Conservation (phyloP, 345 rosid genomes). For the Heritiera fomes region DNA sequence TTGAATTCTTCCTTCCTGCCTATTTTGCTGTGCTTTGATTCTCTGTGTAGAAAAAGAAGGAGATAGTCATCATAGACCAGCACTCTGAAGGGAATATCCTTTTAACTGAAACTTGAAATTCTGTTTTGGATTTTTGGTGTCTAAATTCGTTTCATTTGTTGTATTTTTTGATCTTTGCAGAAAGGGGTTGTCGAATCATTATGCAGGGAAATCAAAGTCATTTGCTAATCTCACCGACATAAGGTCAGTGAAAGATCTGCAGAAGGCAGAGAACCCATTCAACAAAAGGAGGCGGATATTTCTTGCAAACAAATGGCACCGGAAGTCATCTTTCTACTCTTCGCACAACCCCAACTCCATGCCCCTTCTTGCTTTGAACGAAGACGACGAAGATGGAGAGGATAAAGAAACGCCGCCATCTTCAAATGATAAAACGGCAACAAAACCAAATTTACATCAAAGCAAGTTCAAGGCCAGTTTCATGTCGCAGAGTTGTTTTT, state of each 20-base stretch:
- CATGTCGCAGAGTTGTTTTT: constrained; percentile 64
- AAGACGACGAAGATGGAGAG: constrained; percentile 37
- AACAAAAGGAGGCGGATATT: constrained; percentile 72
- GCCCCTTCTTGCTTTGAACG: constrained; percentile 65
- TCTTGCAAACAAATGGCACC: constrained; percentile 49
- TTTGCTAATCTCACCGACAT: constrained; percentile 64
- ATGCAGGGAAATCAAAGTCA: constrained; percentile 77
- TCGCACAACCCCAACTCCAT: constrained; percentile 64
- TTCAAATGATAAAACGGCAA: constrained; percentile 7
- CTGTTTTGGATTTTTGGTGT: not conserved
- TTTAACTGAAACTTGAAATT: not conserved
- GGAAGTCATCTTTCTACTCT: constrained; percentile 47
- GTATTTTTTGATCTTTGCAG: constrained; percentile 25
- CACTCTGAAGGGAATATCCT: not conserved
- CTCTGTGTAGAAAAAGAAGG: not conserved
- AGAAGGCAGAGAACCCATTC: constrained; percentile 70
- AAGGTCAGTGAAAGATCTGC: constrained; percentile 50
- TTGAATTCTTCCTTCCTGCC: too few species aligned
- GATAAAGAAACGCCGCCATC: constrained; percentile 19
- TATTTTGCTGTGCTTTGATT: not conserved
- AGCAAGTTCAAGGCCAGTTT: constrained; percentile 33
- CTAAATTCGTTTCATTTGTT: not conserved
- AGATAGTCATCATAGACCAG: too few species aligned
- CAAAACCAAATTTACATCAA: constrained; percentile 7
- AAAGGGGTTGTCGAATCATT: constrained; percentile 78